Conservation (phyloP, 352 stramenopile species). For the Aphanomyces stellatus region DNA sequence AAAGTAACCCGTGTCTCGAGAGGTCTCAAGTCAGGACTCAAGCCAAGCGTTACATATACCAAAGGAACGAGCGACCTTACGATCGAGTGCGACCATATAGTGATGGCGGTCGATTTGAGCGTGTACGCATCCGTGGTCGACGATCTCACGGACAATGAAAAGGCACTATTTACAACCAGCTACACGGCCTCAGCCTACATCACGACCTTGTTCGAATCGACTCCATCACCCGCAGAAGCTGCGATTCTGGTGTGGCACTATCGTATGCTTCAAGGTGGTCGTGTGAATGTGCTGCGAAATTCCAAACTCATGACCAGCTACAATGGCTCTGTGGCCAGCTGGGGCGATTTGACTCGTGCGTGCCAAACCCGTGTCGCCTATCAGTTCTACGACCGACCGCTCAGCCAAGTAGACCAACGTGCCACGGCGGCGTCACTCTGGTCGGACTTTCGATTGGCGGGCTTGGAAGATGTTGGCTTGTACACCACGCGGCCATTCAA, state of each 20-base stretch:
- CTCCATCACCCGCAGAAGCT: neutral
- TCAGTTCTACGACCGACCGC: neutral
- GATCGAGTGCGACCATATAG: neutral
- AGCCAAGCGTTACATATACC: neutral
- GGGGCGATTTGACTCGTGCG: neutral
- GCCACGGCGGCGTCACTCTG: neutral
- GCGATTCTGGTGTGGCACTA: neutral
- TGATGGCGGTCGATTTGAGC: neutral
- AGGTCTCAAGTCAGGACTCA: neutral
- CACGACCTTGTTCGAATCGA: neutral
- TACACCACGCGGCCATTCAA: neutral
- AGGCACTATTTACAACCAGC: neutral
- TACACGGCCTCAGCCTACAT: neutral
- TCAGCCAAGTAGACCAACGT: neutral
- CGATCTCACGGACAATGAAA: neutral
- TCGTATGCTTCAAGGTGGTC: neutral
- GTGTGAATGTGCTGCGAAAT: neutral
- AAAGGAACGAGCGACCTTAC: neutral
- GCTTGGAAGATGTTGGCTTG: neutral
- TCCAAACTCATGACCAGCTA: neutral
- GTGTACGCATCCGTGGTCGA: neutral
- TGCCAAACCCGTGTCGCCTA: neutral
- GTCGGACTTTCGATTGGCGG: neutral
- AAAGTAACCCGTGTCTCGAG: neutral
- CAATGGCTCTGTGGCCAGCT: neutral